Evolutionary conservation across 257 asterid genomes (phyloP).

Genomic region (Solanum etuberosum): DNA sequence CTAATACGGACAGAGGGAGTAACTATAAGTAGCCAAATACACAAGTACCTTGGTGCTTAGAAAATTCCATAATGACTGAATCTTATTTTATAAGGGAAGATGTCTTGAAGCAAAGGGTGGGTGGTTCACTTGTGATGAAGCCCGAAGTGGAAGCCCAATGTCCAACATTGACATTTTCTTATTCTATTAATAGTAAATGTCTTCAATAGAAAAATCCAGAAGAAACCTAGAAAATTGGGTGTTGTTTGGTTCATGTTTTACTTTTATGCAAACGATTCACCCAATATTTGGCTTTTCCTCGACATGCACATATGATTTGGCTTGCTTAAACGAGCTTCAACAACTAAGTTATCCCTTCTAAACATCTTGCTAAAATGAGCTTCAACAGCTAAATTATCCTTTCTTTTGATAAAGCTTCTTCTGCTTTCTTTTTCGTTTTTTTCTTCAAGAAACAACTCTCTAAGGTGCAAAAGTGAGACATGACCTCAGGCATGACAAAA

Average conservation of each 20-base stretch:
- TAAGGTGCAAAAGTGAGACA: neutral
- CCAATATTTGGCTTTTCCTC: neutral
- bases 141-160: neutral
- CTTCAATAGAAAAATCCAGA: neutral
- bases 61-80: neutral
- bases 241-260: neutral
- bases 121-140: neutral
- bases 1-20: neutral
- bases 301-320: neutral
- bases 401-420: neutral
- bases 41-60: neutral
- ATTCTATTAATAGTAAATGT: neutral
- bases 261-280: neutral
- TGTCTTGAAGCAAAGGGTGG: neutral
- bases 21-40: neutral
- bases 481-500: neutral
- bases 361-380: neutral
- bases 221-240: neutral
- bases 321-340: neutral
- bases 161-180: neutral
- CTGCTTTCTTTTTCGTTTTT: neutral
- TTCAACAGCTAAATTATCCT: neutral
- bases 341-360: neutral
- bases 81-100: neutral
- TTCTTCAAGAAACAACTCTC: neutral